phyloP scores from a whole-genome alignment of 2,329 filamentous ascomycete genomes.

The Xylariaceae sp. region DNA sequence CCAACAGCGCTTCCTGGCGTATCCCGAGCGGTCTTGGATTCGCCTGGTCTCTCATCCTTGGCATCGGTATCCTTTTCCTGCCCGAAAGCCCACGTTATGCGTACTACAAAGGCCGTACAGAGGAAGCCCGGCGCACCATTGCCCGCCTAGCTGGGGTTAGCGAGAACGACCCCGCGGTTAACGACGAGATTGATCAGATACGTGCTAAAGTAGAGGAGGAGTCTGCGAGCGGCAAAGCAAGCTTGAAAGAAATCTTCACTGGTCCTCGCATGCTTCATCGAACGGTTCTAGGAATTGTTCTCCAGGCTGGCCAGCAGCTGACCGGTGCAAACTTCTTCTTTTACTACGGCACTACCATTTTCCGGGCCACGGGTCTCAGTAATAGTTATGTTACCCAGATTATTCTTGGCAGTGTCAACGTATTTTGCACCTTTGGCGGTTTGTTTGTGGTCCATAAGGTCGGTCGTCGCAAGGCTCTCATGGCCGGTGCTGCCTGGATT shows the following conservation, averaged over 20 bases:
- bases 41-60: slow-evolving; percentile 61
- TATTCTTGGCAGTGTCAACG: slow-evolving; percentile 72
- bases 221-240: slow-evolving; percentile 51
- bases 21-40: slow-evolving; percentile 66
- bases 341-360: slow-evolving; percentile 71
- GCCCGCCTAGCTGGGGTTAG: slow-evolving; percentile 54
- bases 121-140: slow-evolving; percentile 57
- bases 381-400: slow-evolving; percentile 73
- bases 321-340: slow-evolving; percentile 73
- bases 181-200: slow-evolving; percentile 59
- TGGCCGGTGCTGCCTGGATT: slow-evolving; percentile 68
- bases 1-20: slow-evolving; percentile 61
- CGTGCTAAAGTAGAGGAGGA: slow-evolving; percentile 58
- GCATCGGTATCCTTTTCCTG: slow-evolving; percentile 57
- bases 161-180: slow-evolving; percentile 49
- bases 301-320: slow-evolving; percentile 72
- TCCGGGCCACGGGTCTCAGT: slow-evolving; percentile 67
- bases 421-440: slow-evolving; percentile 68
- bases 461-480: slow-evolving; percentile 68
- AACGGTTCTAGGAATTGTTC: slow-evolving; percentile 64
- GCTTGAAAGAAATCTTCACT: slow-evolving; percentile 68
- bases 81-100: slow-evolving; percentile 62
- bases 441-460: slow-evolving; percentile 71
- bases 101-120: slow-evolving; percentile 53
- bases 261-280: slow-evolving; percentile 71